A percentile compares a stretch with the other conserved stretches of the same genome.
Evolutionary conservation across 2,329 filamentous ascomycete genomes (phyloP).

Genomic region (Aureobasidium uvarum): DNA sequence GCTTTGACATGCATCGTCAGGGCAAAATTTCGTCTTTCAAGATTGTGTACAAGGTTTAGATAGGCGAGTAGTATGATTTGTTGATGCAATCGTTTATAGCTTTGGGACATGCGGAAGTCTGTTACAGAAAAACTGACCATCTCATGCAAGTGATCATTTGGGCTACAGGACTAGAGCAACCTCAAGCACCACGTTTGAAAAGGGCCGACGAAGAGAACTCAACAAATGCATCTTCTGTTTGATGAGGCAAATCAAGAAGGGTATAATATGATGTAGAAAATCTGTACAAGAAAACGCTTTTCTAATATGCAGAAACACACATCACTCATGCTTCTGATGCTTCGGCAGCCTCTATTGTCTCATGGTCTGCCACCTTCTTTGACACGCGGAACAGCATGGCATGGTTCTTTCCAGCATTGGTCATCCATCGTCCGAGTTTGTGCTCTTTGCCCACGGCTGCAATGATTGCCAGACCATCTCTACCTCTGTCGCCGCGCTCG

Average conservation of each 20-base stretch:
- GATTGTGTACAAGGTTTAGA: slow-evolving; percentile 47
- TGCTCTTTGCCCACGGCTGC: slow-evolving; percentile 86
- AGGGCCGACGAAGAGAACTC: too few relatives aligned
- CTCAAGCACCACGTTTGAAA: too few relatives aligned
- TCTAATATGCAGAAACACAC: not conserved
- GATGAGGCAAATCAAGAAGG: not conserved
- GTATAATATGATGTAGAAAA: slow-evolving; percentile 2
- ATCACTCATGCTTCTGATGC: slow-evolving; percentile 12
- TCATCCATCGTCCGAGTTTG: slow-evolving; percentile 79
- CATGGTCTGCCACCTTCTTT: slow-evolving; percentile 28
- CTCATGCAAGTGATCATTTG: too few relatives aligned
- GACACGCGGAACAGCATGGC: slow-evolving; percentile 86
- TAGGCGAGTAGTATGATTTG: not conserved
- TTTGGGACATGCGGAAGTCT: too few relatives aligned
- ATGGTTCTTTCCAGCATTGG: slow-evolving; percentile 68
- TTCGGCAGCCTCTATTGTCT: not conserved
- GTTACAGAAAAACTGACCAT: too few relatives aligned
- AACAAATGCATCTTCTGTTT: not conserved
- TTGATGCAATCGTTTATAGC: too few relatives aligned
- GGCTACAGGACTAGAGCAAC: too few relatives aligned
- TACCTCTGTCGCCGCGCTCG: slow-evolving; percentile 75
- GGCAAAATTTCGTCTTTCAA: slow-evolving; percentile 51
- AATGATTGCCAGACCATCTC: slow-evolving; percentile 73
- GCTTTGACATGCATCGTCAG: slow-evolving; percentile 38
- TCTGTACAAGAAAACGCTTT: slow-evolving; percentile 10